These are phyloP conservation scores for Irineochytrium annulatum DNA, from an alignment of 192 early-diverging fungal species.

Conservation along the genomic window DNA sequence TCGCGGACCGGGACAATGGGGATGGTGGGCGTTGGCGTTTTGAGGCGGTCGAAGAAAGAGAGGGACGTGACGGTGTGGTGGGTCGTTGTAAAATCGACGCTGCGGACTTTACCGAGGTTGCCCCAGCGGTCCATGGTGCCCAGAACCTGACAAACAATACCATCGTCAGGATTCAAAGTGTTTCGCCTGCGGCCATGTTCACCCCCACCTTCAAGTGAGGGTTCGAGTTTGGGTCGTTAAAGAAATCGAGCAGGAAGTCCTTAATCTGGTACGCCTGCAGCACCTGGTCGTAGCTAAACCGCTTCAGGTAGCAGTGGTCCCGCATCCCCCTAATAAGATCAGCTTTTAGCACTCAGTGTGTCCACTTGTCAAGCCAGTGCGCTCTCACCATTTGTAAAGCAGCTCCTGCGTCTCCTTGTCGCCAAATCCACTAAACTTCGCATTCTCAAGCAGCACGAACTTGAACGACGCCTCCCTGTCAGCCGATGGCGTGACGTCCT, in stretches of 20 bases:
- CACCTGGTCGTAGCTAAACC: constrained; percentile 38
- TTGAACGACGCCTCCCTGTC: constrained; percentile 14
- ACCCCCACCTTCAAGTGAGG: constrained; percentile 29
- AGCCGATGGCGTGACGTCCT: no score
- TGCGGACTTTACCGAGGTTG: constrained; percentile 33
- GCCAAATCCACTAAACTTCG: constrained; percentile 30
- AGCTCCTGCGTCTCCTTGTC: constrained; percentile 36
- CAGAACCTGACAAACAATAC: constrained; percentile 19
- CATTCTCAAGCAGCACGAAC: constrained; percentile 26
- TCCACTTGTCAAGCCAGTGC: not conserved
- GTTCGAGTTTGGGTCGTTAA: constrained; percentile 35
- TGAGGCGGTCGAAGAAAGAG: constrained; percentile 43
- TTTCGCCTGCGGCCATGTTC: no score
- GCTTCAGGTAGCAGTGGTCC: constrained; percentile 37
- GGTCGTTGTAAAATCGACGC: constrained; percentile 31
- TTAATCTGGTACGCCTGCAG: constrained; percentile 35
- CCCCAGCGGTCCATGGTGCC: constrained; percentile 40
- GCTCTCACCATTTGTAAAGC: constrained; percentile 43
- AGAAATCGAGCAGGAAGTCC: constrained; percentile 40
- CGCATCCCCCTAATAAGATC: constrained; percentile 40
- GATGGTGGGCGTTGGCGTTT: not conserved
- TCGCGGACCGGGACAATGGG: constrained; percentile 28
- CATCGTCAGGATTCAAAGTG: not conserved
- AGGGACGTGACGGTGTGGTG: constrained; percentile 35
- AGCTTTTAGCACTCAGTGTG: not conserved